Evolutionary conservation across 306 rosid species (phyloP), one percentile per base, ranked within the genome.

Genomic region (Quercus glauca): DNA sequence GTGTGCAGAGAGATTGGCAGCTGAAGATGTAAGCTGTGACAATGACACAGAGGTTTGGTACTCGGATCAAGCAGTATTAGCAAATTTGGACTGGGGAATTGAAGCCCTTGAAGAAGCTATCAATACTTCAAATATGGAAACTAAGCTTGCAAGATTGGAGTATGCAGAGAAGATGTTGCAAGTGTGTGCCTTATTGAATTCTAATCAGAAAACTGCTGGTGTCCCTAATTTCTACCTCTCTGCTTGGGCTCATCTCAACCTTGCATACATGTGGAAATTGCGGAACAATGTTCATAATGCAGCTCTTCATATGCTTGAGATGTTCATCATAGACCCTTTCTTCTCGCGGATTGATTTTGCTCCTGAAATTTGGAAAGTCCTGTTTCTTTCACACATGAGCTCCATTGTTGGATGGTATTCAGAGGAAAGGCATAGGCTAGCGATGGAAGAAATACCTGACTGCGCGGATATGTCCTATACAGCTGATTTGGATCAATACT

Each of bases 91-190:
- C 75, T 91, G 99, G 99, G 99, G 95, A 14, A 92, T 94, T 68
- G 99, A 94, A 78, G 97, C 97, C 19, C 92, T 94, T 56, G 97
- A 92, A 85, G 99, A 94, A 88, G 95, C 99, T 53, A 88, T 94
- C n/a, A 74, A 83, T 55, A 94, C 97, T 15, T 94, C 86, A 13
- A 92, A 92, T 45, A 83, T 86, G 88, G 99, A 92, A 82, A 91
- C 97, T 56, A 94, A 92, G 83, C 93, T 88, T 73, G 97, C 99
- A 0, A 81, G 97, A 9, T 84, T 94, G 31, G 97, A 92, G 70
- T 82, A 94, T 73, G 97, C 97, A 0, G 97, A 90, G 80, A 94
- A 88, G 82, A 94, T 92, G 99, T 72, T 94, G 76, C 97, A 91
- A 83, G 97, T 94, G 13, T 92, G 97, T 85, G 99, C 99, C 72